phyloP scores from a whole-genome alignment of 179 eudicot genomes.

The Spinacia oleracea region DNA sequence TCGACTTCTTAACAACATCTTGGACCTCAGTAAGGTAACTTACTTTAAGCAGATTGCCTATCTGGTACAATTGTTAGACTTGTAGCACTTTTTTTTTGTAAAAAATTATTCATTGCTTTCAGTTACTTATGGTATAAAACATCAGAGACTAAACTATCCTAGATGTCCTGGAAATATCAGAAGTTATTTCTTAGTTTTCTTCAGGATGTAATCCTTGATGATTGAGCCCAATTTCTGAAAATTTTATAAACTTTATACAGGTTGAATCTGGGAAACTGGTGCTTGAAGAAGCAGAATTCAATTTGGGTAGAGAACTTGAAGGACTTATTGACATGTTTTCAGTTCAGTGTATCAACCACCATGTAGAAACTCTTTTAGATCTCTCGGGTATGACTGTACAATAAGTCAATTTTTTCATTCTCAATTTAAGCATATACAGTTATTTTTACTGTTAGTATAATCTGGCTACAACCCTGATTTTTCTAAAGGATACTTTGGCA shows the following conservation, averaged over 20 bases:
- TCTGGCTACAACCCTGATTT: not conserved
- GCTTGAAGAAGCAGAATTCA: slow-evolving; percentile 88
- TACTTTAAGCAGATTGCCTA: not conserved
- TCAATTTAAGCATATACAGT: not conserved
- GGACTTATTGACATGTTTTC: slow-evolving; percentile 97
- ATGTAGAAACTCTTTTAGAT: slow-evolving; percentile 85
- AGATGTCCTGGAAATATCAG: not conserved
- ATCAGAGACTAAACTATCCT: not conserved
- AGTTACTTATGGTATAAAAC: no score
- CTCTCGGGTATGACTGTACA: slow-evolving; percentile 61
- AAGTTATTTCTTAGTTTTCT: not conserved
- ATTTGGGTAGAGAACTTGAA: slow-evolving; percentile 93
- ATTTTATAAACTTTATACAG: slow-evolving; percentile 33
- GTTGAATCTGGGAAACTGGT: slow-evolving; percentile 97
- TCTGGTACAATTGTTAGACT: no score
- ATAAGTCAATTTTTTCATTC: not conserved
- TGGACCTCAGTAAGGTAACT: slow-evolving; percentile 93
- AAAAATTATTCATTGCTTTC: not conserved
- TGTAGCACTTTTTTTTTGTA: no score
- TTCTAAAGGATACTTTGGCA: not conserved
- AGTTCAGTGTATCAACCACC: slow-evolving; percentile 89
- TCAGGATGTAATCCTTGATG: not conserved
- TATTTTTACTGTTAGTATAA: no score
- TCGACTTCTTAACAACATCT: slow-evolving; percentile 90
- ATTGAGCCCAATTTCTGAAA: not conserved